Base-by-base conservation (phyloP, 768 basidiomycete genomes). In the Erythrobasidium yunnanense region DNA sequence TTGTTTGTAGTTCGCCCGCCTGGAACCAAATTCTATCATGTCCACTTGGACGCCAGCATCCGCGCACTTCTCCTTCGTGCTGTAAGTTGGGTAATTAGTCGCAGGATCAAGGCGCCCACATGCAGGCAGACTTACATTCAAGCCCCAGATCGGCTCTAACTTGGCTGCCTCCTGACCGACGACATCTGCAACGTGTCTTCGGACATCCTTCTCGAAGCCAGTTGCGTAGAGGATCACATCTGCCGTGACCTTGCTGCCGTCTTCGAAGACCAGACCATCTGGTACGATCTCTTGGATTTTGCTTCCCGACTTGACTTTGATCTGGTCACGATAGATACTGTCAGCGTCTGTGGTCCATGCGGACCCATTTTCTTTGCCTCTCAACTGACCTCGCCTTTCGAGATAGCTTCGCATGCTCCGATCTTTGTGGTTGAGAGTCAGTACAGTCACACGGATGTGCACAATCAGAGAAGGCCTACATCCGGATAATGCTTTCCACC, bases 151-250 rank as follows among this genome's bases (percentile, higher is more conserved):
- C n/a, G 79, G 77, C 58, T 80, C 79, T 66, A 84, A 77, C 72
- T 33, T 55, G n/a, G 78, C 76, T 20, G 30, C 4, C 20, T 55
- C 54, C n/a, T n/a, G n/a, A 17, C 54, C 34, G 38, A 60, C 30
- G 42, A 60, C 47, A 15, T 45, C 42, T 17, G n/a, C 42, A n/a
- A 46, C 22, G 3, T 30, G 18, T 8, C 42, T 38, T 4, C 57
- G 57, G 7, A 23, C 45, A 32, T 60, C 57, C 38, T 60, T 60
- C 57, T 60, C 45, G 42, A 60, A 82, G 79, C 83, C 83, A 8
- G 82, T 84, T 30, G 81, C 81, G 71, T 83, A 84, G 2, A 84
- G 74, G 5, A 84, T 78, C 1, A 83, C 80, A 70, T 84, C 83
- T 8, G 80, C 82, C 11, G 75, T 56, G 2, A 83, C 72, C 53